phyloP scores from a whole-genome alignment of 768 basidiomycete genomes.

The Lentinula raphanica region DNA sequence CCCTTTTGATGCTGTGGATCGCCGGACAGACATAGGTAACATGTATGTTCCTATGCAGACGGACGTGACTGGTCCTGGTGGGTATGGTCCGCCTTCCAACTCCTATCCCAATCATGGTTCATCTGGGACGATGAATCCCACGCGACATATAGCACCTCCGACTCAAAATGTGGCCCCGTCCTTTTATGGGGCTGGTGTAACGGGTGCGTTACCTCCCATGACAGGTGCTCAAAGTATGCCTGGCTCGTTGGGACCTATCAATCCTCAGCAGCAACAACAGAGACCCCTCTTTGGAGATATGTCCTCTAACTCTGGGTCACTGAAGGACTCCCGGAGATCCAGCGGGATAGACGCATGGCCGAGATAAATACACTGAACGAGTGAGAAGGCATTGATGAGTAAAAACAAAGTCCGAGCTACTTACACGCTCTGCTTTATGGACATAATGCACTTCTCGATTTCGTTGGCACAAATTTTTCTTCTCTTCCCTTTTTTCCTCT shows the following conservation, averaged over 20 bases:
- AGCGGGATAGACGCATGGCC: conserved; percentile 74
- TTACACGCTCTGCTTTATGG: neutral
- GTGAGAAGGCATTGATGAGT: neutral
- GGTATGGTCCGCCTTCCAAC: neutral
- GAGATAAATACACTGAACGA: conserved; percentile 35
- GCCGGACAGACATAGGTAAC: conserved; percentile 59
- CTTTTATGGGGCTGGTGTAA: conserved; percentile 65
- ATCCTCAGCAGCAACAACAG: conserved; percentile 15
- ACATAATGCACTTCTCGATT: neutral
- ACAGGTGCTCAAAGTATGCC: neutral
- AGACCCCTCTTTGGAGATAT: neutral
- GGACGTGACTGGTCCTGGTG: conserved; percentile 48
- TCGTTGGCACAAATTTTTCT: neutral
- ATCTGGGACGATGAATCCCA: conserved; percentile 7
- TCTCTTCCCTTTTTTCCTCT: conserved; percentile 4
- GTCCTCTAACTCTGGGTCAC: conserved; percentile 11
- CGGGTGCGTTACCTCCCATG: conserved; percentile 15
- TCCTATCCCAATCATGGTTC: neutral
- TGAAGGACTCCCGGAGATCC: conserved; percentile 55
- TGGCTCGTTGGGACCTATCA: neutral
- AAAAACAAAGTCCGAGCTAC: neutral
- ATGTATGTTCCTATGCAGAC: conserved; percentile 82
- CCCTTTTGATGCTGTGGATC: conserved; percentile 57
- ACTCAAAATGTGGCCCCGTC: conserved; percentile 53
- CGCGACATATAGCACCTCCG: conserved; percentile 44